These are phyloP conservation scores for Scheffersomyces parashehatae DNA, from an alignment of 1,139 yeast species.

Conservation along the genomic window DNA sequence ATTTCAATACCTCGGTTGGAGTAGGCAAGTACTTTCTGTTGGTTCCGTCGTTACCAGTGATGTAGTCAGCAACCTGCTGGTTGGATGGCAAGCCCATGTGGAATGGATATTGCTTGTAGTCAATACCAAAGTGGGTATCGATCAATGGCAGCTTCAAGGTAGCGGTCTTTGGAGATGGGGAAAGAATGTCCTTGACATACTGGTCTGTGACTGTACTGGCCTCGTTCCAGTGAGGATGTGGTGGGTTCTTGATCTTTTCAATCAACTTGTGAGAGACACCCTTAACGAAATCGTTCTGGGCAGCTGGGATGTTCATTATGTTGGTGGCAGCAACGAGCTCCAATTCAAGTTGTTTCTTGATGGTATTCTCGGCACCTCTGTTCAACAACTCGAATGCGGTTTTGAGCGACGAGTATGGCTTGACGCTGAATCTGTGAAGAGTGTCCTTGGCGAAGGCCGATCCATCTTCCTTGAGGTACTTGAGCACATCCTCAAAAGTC, in stretches of 20 bases:
- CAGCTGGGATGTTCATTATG: slow-evolving; percentile 59
- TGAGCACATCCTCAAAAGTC: slow-evolving; percentile 62
- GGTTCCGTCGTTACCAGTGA: slow-evolving; percentile 65
- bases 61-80: slow-evolving; percentile 53
- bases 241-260: slow-evolving; percentile 57
- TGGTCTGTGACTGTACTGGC: slow-evolving; percentile 21
- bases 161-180: slow-evolving; percentile 26
- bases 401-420: slow-evolving; percentile 80
- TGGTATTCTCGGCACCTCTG: slow-evolving; percentile 58
- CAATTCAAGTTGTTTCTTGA: slow-evolving; percentile 65
- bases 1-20: slow-evolving; percentile 60
- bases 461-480: slow-evolving; percentile 54
- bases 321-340: slow-evolving; percentile 81
- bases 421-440: slow-evolving; percentile 52
- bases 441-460: slow-evolving; percentile 69
- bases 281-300: slow-evolving; percentile 64
- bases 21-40: slow-evolving; percentile 69
- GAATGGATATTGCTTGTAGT: slow-evolving; percentile 68
- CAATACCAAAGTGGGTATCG: slow-evolving; percentile 47
- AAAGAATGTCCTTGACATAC: slow-evolving; percentile 21
- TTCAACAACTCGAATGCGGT: slow-evolving; percentile 71
- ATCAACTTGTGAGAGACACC: slow-evolving; percentile 77
- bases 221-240: slow-evolving; percentile 51
- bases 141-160: slow-evolving; percentile 42
- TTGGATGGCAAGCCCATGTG: slow-evolving; percentile 81